A percentile compares a stretch with the other conserved stretches of the same genome.
phyloP scores from a whole-genome alignment of 2,329 filamentous ascomycete species.

The Pseudogymnoascus sp. region DNA sequence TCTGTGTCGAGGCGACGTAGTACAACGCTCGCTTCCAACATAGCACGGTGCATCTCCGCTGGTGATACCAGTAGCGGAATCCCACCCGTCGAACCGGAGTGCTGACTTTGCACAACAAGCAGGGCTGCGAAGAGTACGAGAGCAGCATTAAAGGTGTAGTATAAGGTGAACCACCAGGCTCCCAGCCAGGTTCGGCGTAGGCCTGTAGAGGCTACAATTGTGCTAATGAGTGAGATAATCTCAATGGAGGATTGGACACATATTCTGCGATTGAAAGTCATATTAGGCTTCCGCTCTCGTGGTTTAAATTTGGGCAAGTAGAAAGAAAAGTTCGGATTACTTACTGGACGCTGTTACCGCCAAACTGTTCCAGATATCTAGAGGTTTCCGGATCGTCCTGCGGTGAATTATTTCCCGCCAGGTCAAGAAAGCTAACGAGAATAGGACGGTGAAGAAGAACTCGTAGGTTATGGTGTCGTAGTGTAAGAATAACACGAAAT shows the following conservation, averaged over 20 bases:
- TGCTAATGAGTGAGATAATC: conserved; percentile 32
- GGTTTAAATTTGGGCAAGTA: conserved; percentile 27
- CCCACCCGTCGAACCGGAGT: conserved; percentile 3
- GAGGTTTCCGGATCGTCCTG: conserved; percentile 13
- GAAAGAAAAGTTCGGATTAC: neutral
- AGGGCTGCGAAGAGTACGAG: conserved; percentile 17
- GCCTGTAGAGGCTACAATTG: conserved; percentile 23
- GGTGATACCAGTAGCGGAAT: conserved; percentile 14
- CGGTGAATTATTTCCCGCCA: conserved; percentile 22
- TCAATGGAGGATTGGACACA: conserved; percentile 30
- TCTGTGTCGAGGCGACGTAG: conserved; percentile 27
- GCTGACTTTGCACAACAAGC: neutral
- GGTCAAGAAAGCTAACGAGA: conserved; percentile 35
- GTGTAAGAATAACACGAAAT: conserved; percentile 38
- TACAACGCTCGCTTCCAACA: conserved; percentile 22
- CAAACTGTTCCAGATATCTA: conserved; percentile 25
- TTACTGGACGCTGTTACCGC: conserved; percentile 29
- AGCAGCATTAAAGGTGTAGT: conserved; percentile 31
- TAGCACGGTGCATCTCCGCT: conserved; percentile 18
- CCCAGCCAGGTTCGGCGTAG: conserved; percentile 26
- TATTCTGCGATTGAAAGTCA: conserved; percentile 16
- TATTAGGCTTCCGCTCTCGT: conserved; percentile 13
- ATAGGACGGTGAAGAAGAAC: conserved; percentile 38
- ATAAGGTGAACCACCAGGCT: conserved; percentile 38
- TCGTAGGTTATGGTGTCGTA: conserved; percentile 38